Evolutionary conservation across 495 filamentous ascomycete species (phyloP).

Genomic region (Cercophora samala): DNA sequence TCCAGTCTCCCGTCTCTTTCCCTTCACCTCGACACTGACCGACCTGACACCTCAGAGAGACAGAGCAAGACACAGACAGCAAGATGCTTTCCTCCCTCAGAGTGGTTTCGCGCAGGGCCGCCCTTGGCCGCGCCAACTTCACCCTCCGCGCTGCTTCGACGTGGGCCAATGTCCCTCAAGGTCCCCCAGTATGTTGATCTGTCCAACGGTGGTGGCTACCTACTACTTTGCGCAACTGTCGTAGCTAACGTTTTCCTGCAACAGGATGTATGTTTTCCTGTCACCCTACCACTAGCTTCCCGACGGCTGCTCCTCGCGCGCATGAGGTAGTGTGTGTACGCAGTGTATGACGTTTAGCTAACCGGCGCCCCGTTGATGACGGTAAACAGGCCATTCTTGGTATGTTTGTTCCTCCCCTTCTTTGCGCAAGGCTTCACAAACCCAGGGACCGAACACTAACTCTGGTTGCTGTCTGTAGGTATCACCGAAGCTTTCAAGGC

Average conservation of each 20-base stretch:
- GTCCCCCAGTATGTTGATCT: constrained; percentile 73
- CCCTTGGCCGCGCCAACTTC: constrained; percentile 34
- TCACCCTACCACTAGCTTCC: not conserved
- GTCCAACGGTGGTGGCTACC: not conserved
- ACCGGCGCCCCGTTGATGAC: constrained; percentile 16
- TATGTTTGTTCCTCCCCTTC: constrained; percentile 37
- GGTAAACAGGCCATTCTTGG: constrained; percentile 68
- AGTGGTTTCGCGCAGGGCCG: constrained; percentile 37
- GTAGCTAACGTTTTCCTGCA: not conserved
- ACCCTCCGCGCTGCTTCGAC: constrained; percentile 68
- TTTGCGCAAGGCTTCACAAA: not conserved
- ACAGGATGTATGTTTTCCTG: constrained; percentile 59
- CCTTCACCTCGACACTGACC: constrained; percentile 1
- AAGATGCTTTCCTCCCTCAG: constrained; percentile 37
- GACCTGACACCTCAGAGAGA: not conserved
- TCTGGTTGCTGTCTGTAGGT: constrained; percentile 45
- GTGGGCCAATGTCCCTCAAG: constrained; percentile 87
- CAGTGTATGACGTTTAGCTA: constrained; percentile 17
- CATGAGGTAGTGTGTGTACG: not conserved
- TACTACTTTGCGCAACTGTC: constrained; percentile 11
- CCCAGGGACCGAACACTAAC: constrained; percentile 13
- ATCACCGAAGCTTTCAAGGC: constrained; percentile 99
- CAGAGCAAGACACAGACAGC: not conserved
- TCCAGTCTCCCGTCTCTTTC: not conserved
- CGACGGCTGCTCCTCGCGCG: not conserved